phyloP scores from a whole-genome alignment of 805 yeast genomes.

The Maudiozyma bulderi region DNA sequence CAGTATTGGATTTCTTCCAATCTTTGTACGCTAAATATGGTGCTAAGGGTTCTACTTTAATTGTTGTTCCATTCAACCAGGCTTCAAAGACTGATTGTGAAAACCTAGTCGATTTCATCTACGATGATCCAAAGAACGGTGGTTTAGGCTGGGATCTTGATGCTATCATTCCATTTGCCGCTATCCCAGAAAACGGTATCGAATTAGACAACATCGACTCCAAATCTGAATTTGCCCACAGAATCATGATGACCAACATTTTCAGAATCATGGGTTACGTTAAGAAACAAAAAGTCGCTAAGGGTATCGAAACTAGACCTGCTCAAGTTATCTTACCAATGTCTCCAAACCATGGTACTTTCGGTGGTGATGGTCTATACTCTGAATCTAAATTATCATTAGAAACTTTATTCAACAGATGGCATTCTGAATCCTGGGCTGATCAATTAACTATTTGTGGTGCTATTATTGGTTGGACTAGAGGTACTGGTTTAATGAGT shows the following conservation, averaged over 20 bases:
- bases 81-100: constrained; percentile 92
- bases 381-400: constrained; percentile 93
- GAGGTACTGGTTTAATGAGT: constrained; percentile 99
- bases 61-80: constrained; percentile 98
- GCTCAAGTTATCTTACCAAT: constrained; percentile 95
- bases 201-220: constrained; percentile 90
- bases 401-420: constrained; percentile 95
- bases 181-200: constrained; percentile 97
- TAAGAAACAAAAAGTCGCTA: constrained; percentile 68
- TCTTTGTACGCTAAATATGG: constrained; percentile 87
- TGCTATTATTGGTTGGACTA: constrained; percentile 99
- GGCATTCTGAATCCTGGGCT: constrained; percentile 97
- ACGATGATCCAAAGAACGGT: constrained; percentile 70
- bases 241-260: constrained; percentile 95
- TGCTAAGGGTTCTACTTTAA: constrained; percentile 81
- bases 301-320: constrained; percentile 86
- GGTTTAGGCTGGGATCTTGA: constrained; percentile 98
- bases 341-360: constrained; percentile 98
- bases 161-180: constrained; percentile 94
- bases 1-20: constrained; percentile 93
- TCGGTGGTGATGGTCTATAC: constrained; percentile 96
- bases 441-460: constrained; percentile 92
- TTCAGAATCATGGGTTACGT: constrained; percentile 87
- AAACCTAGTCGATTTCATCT: constrained; percentile 75
- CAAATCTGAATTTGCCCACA: constrained; percentile 93